Evolutionary conservation across 306 rosid species (phyloP).

Genomic region (Fagus crenata): DNA sequence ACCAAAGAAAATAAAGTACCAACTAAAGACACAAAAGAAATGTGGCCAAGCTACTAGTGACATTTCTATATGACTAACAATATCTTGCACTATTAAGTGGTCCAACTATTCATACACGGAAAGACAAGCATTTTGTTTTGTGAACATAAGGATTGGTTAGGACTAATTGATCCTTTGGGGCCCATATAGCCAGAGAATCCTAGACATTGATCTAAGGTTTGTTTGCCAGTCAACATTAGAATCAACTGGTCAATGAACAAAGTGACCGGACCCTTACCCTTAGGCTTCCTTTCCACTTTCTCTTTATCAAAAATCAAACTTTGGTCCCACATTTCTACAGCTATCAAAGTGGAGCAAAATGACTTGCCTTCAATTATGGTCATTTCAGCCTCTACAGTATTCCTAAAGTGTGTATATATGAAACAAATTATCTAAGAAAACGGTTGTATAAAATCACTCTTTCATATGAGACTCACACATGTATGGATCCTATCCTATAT

Average conservation of each 20-base stretch:
- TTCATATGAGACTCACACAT: no score
- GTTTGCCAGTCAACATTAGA: conserved; percentile 18
- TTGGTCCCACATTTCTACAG: conserved; percentile 9
- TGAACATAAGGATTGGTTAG: background rate
- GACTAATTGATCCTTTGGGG: conserved; percentile 8
- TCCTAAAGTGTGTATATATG: no score
- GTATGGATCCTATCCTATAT: no score
- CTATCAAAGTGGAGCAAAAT: background rate
- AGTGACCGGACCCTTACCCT: background rate
- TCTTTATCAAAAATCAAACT: conserved; percentile 26
- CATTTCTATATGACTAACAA: background rate
- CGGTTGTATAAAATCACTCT: no score
- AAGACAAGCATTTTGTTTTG: background rate
- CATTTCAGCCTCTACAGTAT: no score
- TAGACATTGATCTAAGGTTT: conserved; percentile 5
- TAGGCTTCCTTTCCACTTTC: conserved; percentile 23
- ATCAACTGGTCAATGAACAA: conserved; percentile 6
- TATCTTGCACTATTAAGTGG: background rate
- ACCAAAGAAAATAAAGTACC: background rate
- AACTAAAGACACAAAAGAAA: conserved; percentile 7
- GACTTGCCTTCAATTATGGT: background rate
- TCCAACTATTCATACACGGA: background rate
- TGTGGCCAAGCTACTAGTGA: background rate
- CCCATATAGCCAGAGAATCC: conserved; percentile 28
- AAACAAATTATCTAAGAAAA: no score